phyloP scores from a whole-genome alignment of 169 alveolate species.

The Besnoitia besnoiti region DNA sequence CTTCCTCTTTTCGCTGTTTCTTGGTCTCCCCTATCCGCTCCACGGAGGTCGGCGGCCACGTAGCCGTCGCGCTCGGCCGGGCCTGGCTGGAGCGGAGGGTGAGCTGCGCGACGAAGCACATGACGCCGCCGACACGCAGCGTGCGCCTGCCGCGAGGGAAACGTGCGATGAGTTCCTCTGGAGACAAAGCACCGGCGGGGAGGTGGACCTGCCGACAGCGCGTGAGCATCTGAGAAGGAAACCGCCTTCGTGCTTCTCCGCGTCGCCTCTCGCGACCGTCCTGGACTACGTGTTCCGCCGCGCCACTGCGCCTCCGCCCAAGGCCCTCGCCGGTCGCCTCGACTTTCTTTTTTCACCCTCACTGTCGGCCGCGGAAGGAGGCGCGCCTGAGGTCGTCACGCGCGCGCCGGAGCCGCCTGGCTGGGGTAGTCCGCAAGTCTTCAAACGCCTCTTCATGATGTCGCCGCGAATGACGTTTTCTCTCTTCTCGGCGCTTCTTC shows the following conservation, averaged over 20 bases:
- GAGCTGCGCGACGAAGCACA: neutral
- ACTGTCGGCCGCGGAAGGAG: too few species aligned
- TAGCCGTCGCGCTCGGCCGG: neutral
- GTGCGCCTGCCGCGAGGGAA: too few species aligned
- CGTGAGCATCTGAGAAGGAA: neutral
- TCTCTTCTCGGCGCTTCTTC: slow-evolving; percentile 13
- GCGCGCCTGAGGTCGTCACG: too few species aligned
- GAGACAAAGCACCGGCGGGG: neutral
- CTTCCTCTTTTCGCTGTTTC: neutral
- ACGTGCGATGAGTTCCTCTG: neutral
- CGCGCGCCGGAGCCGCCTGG: neutral
- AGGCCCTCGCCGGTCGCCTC: neutral
- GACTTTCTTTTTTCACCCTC: neutral
- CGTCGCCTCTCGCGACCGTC: neutral
- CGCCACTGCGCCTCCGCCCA: neutral
- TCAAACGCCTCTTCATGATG: neutral
- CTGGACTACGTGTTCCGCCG: neutral
- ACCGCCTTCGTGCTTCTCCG: too few species aligned
- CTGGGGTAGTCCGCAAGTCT: neutral
- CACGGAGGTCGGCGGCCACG: neutral
- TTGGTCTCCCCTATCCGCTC: neutral
- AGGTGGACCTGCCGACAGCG: neutral
- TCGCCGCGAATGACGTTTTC: neutral
- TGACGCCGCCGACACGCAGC: too few species aligned
- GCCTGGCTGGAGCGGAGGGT: neutral